Evolutionary conservation across 768 basidiomycete species (phyloP).

Genomic region (Termitomyces sp.): DNA sequence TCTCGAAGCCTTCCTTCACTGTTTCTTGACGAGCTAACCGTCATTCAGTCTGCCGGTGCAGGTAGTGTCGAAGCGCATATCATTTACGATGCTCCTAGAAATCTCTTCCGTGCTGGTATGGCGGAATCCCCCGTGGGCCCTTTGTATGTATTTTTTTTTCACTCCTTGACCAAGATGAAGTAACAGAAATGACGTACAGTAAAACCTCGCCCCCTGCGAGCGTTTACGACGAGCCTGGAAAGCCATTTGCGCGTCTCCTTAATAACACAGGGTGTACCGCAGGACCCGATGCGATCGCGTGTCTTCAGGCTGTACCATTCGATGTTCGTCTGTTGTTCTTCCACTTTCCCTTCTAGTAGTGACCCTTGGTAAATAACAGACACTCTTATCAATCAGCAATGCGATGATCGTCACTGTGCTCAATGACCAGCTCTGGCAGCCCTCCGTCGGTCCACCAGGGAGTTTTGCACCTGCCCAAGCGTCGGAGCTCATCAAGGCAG

Average conservation of each 20-base stretch:
- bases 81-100: slow-evolving; percentile 33
- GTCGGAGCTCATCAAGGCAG: slow-evolving; percentile 40
- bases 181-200: slow-evolving; percentile 25
- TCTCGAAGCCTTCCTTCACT: no score
- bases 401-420: slow-evolving; percentile 40
- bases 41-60: slow-evolving; percentile 44
- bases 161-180: no score
- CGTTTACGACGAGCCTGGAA: slow-evolving; percentile 49
- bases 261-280: slow-evolving; percentile 45
- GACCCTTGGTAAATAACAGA: slow-evolving; percentile 25
- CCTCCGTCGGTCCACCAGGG: slow-evolving; percentile 47
- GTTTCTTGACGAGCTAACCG: background rate
- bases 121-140: slow-evolving; percentile 52
- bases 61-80: slow-evolving; percentile 48
- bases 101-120: slow-evolving; percentile 52
- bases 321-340: slow-evolving; percentile 25
- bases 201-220: slow-evolving; percentile 47
- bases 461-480: slow-evolving; percentile 46
- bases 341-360: background rate
- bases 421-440: slow-evolving; percentile 57
- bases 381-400: slow-evolving; percentile 44
- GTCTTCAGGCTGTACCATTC: slow-evolving; percentile 45
- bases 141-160: slow-evolving; percentile 34
- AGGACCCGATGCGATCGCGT: slow-evolving; percentile 40
- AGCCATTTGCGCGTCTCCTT: slow-evolving; percentile 46